Conservation (phyloP, 176 grass and related monocot genomes). For the Thinopyrum elongatum region DNA sequence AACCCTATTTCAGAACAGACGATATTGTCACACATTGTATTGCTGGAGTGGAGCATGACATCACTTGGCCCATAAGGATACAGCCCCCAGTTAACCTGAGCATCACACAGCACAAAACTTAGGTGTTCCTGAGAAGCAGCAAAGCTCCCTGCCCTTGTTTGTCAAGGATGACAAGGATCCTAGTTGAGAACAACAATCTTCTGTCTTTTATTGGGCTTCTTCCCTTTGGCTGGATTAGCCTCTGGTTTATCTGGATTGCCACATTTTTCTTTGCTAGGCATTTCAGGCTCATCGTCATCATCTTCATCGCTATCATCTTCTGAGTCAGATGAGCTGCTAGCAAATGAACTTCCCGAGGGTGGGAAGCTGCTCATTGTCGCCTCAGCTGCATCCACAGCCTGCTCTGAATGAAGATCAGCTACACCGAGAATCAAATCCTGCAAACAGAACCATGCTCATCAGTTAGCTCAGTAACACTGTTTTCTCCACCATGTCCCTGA, state of each 20-base stretch:
- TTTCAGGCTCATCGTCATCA: slow-evolving; percentile 9
- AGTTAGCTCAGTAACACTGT: neutral
- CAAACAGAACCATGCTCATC: slow-evolving; percentile 5
- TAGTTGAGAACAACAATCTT: slow-evolving; percentile 81
- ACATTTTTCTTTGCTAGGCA: slow-evolving; percentile 17
- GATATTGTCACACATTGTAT: neutral
- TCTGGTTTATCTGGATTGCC: slow-evolving; percentile 8
- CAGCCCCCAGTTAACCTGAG: slow-evolving; percentile 5
- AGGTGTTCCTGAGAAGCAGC: neutral
- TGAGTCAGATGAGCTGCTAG: slow-evolving; percentile 46
- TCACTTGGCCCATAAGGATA: neutral
- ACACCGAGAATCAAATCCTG: slow-evolving; percentile 92
- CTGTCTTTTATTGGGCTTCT: slow-evolving; percentile 55
- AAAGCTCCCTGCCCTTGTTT: neutral
- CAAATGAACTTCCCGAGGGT: slow-evolving; percentile 30
- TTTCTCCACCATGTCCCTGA: neutral
- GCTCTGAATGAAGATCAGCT: slow-evolving; percentile 65
- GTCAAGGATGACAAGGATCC: slow-evolving; percentile 2
- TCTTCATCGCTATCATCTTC: slow-evolving; percentile 43
- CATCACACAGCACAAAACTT: slow-evolving; percentile 13
- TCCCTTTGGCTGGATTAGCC: slow-evolving; percentile 7
- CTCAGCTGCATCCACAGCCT: slow-evolving; percentile 82
- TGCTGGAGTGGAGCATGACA: neutral
- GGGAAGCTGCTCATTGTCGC: slow-evolving; percentile 43
- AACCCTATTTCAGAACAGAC: neutral